These are phyloP conservation scores for Avena eriantha DNA, from an alignment of 176 grass and related monocot genomes.

Conservation along the genomic window DNA sequence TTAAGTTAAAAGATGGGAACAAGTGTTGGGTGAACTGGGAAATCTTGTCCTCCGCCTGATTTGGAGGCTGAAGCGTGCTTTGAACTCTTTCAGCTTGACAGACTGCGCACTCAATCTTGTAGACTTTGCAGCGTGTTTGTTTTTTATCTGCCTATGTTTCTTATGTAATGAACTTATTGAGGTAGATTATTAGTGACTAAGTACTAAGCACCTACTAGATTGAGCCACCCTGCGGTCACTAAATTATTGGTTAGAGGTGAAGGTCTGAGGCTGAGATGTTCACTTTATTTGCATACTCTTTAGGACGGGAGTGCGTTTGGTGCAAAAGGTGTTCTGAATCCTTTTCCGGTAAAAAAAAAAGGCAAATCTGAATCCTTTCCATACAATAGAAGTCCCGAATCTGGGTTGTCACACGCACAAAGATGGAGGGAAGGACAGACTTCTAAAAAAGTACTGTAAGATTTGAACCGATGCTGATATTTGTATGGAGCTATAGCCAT, in stretches of 20 bases:
- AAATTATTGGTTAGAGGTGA: neutral
- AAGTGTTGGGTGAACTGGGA: conserved; percentile 16
- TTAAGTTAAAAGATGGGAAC: conserved; percentile 21
- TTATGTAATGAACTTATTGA: neutral
- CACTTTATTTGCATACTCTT: neutral
- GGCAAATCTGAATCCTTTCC: neutral
- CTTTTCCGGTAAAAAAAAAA: neutral
- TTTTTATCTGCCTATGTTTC: neutral
- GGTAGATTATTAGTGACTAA: neutral
- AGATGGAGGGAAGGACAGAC: neutral
- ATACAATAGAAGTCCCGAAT: neutral
- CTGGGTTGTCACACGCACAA: neutral
- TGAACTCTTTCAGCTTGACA: conserved; percentile 31
- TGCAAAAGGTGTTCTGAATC: neutral
- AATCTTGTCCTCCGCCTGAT: neutral
- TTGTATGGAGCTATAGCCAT: neutral
- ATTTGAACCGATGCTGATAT: neutral
- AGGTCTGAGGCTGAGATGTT: neutral
- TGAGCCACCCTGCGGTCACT: neutral
- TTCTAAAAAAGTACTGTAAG: neutral
- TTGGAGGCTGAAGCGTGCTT: conserved; percentile 18
- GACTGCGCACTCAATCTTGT: neutral
- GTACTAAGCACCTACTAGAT: neutral
- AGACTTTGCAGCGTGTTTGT: neutral
- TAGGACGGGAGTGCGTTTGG: neutral